Evolutionary conservation across 805 yeast species (phyloP), one percentile per base, ranked within the genome.

Genomic region (Spathaspora hagerdaliae): DNA sequence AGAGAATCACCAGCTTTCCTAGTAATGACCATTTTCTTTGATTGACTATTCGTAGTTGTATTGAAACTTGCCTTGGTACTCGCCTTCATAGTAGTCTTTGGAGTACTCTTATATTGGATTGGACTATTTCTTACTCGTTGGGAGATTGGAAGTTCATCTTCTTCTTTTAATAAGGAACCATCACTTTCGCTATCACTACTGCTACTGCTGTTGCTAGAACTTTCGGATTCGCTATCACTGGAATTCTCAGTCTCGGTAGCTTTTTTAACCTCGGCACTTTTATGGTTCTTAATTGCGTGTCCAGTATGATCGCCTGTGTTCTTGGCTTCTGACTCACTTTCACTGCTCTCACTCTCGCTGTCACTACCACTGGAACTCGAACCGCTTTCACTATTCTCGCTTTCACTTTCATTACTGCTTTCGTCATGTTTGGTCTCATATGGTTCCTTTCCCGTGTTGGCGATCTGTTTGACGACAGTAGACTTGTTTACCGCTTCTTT

Each of bases 181-280:
- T 15, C 36, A n/a, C 19, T 27, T 13, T 13, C 32, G 9, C 14
- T 37, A 39, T 29, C 39, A 24, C 38, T 35, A 29, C 43, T 41
- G 15, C 35, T 11, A 32, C 34, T 39, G 19, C 43, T 39, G 14
- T 36, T 19, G 24, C 43, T 39, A 39, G 39, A 35, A 34, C 35
- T 39, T 8, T 56, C 44, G 42, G 31, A 29, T 8, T 26, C 32
- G 11, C 11, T 27, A 34, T 12, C 46, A 35, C 19, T 13, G n/a
- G 12, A n/a, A 13, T 13, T 34, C 9, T 34, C 15, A 12, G 7
- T 19, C 36, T 14, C 27, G 13, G 14, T 34, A 13, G 10, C 36
- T 6, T 34, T 13, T 34, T 13, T 19, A 19, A 19, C 24, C 2
- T 19, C 24, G 2, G 2, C 24, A 19, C 24, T 31, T 31, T 12